Conservation (phyloP, 257 asterid genomes). For the Jacaranda mimosifolia region DNA sequence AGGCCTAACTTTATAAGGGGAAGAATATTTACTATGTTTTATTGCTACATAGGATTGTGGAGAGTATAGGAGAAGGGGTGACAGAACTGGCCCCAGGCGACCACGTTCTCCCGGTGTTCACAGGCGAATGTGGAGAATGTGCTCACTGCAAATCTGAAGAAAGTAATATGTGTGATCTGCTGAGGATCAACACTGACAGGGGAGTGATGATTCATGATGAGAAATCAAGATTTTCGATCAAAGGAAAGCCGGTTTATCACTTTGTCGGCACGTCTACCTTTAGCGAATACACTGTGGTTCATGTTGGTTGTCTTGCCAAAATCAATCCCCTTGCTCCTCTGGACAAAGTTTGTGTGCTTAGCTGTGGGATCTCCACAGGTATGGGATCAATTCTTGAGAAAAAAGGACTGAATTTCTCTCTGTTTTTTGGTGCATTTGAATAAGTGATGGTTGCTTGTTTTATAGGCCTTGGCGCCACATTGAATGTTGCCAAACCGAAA, state of each 20-base stretch:
- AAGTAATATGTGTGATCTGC: conserved; percentile 92
- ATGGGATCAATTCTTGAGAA: not conserved
- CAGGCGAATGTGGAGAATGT: conserved; percentile 86
- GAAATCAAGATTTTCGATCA: conserved; percentile 69
- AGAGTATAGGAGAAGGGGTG: conserved; percentile 92
- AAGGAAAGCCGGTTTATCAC: conserved; percentile 81
- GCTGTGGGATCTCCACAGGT: conserved; percentile 96
- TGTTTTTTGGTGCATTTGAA: not conserved
- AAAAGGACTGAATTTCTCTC: not conserved
- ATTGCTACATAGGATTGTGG: conserved; percentile 66
- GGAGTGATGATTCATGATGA: conserved; percentile 81
- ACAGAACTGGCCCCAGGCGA: conserved; percentile 82
- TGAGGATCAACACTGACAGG: conserved; percentile 87
- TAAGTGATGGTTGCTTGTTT: not conserved
- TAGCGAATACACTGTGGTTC: conserved; percentile 86
- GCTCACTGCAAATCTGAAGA: conserved; percentile 79
- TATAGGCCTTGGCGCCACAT: conserved; percentile 67
- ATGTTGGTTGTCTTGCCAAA: conserved; percentile 79
- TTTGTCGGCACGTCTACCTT: conserved; percentile 92
- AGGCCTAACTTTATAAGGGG: too few relatives aligned
- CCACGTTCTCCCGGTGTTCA: conserved; percentile 92
- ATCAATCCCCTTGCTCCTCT: conserved; percentile 79
- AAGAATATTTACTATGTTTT: not conserved
- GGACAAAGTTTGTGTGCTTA: conserved; percentile 84
- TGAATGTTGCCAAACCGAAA: conserved; percentile 65